Conservation (phyloP, 331 rosid species). For the Saraca asoca region DNA sequence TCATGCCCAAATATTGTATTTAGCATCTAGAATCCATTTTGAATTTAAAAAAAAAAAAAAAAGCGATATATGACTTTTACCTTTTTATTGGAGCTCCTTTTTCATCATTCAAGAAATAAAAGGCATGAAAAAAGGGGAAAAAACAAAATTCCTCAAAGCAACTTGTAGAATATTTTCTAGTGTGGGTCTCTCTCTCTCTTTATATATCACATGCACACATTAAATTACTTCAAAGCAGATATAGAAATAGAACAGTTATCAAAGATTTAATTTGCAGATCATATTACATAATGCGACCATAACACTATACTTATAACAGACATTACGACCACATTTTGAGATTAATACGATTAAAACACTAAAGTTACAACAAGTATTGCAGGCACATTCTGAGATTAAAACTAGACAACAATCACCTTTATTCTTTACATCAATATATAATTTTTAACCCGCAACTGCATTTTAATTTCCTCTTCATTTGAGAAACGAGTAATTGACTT, state of each 20-base stretch:
- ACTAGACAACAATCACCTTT: too few species aligned
- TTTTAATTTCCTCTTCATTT: too few species aligned
- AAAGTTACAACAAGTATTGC: too few species aligned
- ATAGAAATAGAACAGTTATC: slow-evolving; percentile 28
- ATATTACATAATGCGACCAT: background rate
- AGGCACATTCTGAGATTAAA: too few species aligned
- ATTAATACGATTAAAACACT: too few species aligned
- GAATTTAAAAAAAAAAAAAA: background rate
- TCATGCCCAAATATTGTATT: slow-evolving; percentile 49
- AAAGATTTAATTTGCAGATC: slow-evolving; percentile 49
- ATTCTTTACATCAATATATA: too few species aligned
- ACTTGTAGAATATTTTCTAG: slow-evolving; percentile 43
- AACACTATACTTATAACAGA: too few species aligned
- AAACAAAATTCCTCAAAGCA: slow-evolving; percentile 45
- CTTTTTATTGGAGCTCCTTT: slow-evolving; percentile 46
- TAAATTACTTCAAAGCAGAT: slow-evolving; percentile 24
- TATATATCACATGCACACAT: too few species aligned
- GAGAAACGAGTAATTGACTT: slow-evolving; percentile 50
- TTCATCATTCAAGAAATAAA: slow-evolving; percentile 33
- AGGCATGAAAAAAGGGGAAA: slow-evolving; percentile 34
- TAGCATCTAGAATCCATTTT: slow-evolving; percentile 58
- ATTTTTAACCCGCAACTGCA: too few species aligned
- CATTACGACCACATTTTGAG: too few species aligned
- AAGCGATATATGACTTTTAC: slow-evolving; percentile 3
- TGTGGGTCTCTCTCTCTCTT: too few species aligned